A percentile compares a stretch with the other conserved stretches of the same genome.
Conservation (phyloP, 257 asterid species). For the Misopates orontium region DNA sequence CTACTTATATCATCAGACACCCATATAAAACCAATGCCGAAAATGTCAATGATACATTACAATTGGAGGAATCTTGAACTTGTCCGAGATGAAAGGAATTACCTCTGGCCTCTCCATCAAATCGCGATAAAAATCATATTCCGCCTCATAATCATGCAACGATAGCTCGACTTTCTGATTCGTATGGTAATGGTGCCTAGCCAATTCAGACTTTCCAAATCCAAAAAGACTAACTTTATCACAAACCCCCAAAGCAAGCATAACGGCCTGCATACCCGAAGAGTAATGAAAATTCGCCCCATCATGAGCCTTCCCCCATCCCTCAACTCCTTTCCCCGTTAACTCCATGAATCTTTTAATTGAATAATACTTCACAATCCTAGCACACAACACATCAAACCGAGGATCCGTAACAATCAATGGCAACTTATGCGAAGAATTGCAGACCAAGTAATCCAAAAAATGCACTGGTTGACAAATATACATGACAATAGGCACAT, state of each 20-base stretch:
- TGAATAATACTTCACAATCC: slow-evolving; percentile 83
- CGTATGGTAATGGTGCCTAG: slow-evolving; percentile 89
- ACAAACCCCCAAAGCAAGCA: slow-evolving; percentile 81
- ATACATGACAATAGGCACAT: slow-evolving; percentile 74
- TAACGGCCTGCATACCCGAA: slow-evolving; percentile 91
- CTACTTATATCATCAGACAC: slow-evolving; percentile 16
- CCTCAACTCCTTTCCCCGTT: slow-evolving; percentile 48
- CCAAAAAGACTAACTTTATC: slow-evolving; percentile 78
- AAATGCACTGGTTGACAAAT: slow-evolving; percentile 89
- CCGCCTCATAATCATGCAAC: slow-evolving; percentile 90
- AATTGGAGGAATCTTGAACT: slow-evolving; percentile 65
- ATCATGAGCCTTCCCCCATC: slow-evolving; percentile 70
- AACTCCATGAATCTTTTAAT: slow-evolving; percentile 52
- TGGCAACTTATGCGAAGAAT: slow-evolving; percentile 66
- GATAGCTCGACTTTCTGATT: slow-evolving; percentile 81
- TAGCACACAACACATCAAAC: slow-evolving; percentile 69
- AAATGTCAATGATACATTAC: slow-evolving; percentile 57
- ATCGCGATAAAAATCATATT: slow-evolving; percentile 77
- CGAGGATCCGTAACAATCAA: slow-evolving; percentile 68
- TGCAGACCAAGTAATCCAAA: slow-evolving; percentile 74
- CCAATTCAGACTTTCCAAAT: slow-evolving; percentile 66
- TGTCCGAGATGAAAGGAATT: slow-evolving; percentile 75
- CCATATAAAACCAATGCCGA: background rate
- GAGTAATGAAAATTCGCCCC: slow-evolving; percentile 82
- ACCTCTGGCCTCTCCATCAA: slow-evolving; percentile 51